Percentiles rank a stretch among this genome's conserved stretches.
Evolutionary conservation across 2,329 filamentous ascomycete genomes (phyloP).

Genomic region (Fusarium bulbicola): DNA sequence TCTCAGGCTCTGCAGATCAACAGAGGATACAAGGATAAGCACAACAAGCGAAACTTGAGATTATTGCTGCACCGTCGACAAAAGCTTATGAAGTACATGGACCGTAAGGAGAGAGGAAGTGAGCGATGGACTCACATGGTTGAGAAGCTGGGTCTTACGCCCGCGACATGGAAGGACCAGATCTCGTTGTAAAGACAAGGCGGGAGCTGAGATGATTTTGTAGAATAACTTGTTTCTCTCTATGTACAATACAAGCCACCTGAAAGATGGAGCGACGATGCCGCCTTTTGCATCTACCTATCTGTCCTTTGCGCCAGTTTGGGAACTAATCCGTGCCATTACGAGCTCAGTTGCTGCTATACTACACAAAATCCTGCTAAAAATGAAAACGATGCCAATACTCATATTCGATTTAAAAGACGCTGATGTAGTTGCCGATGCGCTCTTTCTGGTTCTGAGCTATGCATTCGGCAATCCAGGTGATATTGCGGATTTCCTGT

Average conservation of each 20-base stretch:
- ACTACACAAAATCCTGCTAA: conserved; percentile 54
- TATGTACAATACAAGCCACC: conserved; percentile 60
- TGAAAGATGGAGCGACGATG: conserved; percentile 42
- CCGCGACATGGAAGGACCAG: conserved; percentile 90
- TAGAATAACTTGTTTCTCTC: conserved; percentile 55
- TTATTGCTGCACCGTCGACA: conserved; percentile 88
- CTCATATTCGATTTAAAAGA: conserved; percentile 70
- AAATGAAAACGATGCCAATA: conserved; percentile 36
- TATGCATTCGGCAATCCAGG: conserved; percentile 99
- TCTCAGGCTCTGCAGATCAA: conserved; percentile 75
- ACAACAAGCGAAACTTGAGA: conserved; percentile 91
- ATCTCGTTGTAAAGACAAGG: conserved; percentile 60
- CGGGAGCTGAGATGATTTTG: conserved; percentile 43
- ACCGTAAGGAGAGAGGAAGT: conserved; percentile 89
- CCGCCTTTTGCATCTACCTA: conserved; percentile 41
- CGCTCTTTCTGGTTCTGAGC: conserved; percentile 99
- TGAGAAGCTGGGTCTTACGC: conserved; percentile 83
- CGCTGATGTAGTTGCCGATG: conserved; percentile 98
- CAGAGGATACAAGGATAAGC: conserved; percentile 83
- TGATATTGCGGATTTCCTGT: conserved; percentile 99
- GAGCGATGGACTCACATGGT: conserved; percentile 89
- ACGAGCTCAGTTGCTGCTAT: conserved; percentile 51
- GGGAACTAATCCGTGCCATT: conserved; percentile 48
- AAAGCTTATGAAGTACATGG: conserved; percentile 86
- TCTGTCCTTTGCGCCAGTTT: conserved; percentile 47